A percentile compares a stretch with the other conserved stretches of the same genome.
phyloP scores from a whole-genome alignment of 2,329 filamentous ascomycete genomes.

The Trichoderma gracile region DNA sequence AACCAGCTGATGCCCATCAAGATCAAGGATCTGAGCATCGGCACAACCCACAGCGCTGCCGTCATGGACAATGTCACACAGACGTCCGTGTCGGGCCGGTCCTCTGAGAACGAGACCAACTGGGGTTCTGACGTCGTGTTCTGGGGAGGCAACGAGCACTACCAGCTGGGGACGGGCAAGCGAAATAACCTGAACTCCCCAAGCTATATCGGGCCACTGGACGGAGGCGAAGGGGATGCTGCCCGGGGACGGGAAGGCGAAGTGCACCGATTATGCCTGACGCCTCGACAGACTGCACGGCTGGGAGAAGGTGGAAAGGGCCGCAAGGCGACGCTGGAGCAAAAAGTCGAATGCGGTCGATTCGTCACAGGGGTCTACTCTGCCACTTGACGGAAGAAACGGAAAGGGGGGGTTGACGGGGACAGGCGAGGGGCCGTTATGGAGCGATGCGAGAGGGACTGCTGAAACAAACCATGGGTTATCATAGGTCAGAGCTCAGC shows the following conservation, averaged over 20 bases:
- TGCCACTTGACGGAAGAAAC: constrained; percentile 34
- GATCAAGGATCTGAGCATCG: constrained; percentile 70
- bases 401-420: background rate
- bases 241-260: constrained; percentile 61
- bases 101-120: constrained; percentile 70
- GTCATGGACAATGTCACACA: constrained; percentile 80
- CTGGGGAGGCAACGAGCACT: constrained; percentile 95
- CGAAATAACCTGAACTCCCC: constrained; percentile 77
- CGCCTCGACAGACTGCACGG: constrained; percentile 70
- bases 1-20: constrained; percentile 75
- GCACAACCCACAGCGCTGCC: constrained; percentile 77
- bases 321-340: constrained; percentile 74
- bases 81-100: constrained; percentile 54
- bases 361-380: constrained; percentile 84
- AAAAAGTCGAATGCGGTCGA: constrained; percentile 83
- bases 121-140: constrained; percentile 88
- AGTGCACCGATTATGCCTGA: constrained; percentile 75
- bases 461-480: background rate
- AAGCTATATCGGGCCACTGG: constrained; percentile 75
- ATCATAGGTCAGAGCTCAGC: constrained; percentile 5
- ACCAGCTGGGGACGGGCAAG: constrained; percentile 89
- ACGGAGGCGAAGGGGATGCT: constrained; percentile 60
- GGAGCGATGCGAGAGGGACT: background rate
- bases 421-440: background rate
- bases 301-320: constrained; percentile 61